Percentiles rank a stretch among this genome's conserved stretches.
Evolutionary conservation across 441 rosid genomes (phyloP).

Genomic region (Erysimum pusillum): DNA sequence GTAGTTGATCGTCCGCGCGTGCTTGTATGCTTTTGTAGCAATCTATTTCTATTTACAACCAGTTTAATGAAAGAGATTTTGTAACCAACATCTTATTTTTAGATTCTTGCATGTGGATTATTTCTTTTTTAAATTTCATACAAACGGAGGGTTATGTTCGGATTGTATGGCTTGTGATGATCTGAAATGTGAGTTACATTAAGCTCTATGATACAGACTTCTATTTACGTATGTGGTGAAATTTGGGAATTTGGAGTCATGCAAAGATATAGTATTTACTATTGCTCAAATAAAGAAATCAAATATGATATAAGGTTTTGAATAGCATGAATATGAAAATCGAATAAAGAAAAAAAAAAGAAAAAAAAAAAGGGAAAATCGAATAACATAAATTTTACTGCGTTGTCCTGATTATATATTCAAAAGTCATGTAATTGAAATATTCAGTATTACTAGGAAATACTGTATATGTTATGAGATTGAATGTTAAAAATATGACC

Average conservation of each 20-base stretch:
- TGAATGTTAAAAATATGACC: background rate
- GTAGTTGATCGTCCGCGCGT: background rate
- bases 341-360: too few relatives aligned
- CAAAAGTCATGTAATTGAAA: background rate
- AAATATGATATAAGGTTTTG: too few relatives aligned
- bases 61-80: constrained; percentile 4
- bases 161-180: background rate
- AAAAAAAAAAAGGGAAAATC: too few relatives aligned
- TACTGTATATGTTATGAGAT: background rate
- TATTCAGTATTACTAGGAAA: background rate
- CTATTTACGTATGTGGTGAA: constrained; percentile 19
- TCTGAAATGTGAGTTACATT: constrained; percentile 8
- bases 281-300: too few relatives aligned
- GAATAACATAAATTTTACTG: too few relatives aligned
- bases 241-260: background rate
- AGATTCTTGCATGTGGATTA: constrained; percentile 1
- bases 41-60: background rate
- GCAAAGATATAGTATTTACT: too few relatives aligned
- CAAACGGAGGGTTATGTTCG: background rate
- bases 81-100: background rate
- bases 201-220: constrained; percentile 16
- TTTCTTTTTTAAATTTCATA: background rate
- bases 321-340: background rate
- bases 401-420: background rate
- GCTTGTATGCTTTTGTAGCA: constrained; percentile 7